These are phyloP conservation scores for Fraxinus ornus DNA, from an alignment of 305 asterid genomes.

Conservation along the genomic window DNA sequence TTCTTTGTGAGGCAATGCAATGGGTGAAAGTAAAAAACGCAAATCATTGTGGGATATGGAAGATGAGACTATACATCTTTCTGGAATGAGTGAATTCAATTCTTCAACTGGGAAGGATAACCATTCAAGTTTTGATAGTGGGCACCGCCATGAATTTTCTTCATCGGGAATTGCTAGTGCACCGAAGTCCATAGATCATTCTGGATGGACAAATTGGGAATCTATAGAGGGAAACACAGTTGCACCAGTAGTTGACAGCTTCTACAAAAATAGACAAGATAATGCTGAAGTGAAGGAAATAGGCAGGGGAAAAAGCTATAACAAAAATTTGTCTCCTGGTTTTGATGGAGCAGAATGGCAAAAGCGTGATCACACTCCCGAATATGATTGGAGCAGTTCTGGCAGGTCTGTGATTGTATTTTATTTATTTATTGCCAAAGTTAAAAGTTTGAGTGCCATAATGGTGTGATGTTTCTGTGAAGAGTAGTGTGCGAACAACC, in stretches of 20 bases:
- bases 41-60: constrained; percentile 68
- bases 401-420: constrained; percentile 51
- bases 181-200: constrained; percentile 43
- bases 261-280: constrained; percentile 29
- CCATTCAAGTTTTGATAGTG: not conserved
- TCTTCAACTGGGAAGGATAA: not conserved
- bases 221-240: constrained; percentile 30
- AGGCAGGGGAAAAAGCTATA: constrained; percentile 33
- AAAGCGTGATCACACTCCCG: constrained; percentile 44
- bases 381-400: constrained; percentile 50
- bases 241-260: constrained; percentile 31
- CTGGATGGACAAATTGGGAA: constrained; percentile 49
- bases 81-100: not conserved
- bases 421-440: constrained; percentile 13
- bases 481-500: not conserved
- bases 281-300: constrained; percentile 49
- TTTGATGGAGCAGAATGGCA: constrained; percentile 53
- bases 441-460: not conserved
- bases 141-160: constrained; percentile 25
- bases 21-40: constrained; percentile 76
- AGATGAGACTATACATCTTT: constrained; percentile 32
- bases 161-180: constrained; percentile 43
- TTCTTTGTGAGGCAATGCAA: constrained; percentile 35
- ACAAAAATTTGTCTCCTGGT: constrained; percentile 59
- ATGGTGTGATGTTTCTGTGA: not conserved